These are phyloP conservation scores for Peronospora belbahrii DNA, from an alignment of 352 stramenopile species.

Conservation along the genomic window DNA sequence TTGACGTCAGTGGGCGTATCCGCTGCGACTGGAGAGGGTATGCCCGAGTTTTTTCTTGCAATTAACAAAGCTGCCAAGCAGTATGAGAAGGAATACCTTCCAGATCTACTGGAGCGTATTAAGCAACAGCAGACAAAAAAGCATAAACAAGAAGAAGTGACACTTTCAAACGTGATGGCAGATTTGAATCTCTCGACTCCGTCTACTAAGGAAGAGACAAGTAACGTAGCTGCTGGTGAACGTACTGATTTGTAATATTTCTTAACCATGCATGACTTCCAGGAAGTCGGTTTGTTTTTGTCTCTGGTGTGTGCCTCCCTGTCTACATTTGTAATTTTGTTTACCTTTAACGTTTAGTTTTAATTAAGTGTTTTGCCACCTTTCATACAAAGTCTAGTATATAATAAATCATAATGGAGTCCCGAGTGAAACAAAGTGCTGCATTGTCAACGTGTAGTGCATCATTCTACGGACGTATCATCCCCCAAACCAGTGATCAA, in stretches of 20 bases:
- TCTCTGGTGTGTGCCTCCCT: background rate
- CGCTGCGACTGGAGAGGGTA: conserved; percentile 92
- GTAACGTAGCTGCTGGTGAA: conserved; percentile 19
- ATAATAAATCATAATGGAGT: conserved; percentile 20
- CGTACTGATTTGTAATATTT: conserved; percentile 55
- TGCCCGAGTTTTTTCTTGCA: conserved; percentile 90
- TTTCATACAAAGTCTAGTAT: too few relatives aligned
- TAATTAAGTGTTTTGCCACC: too few relatives aligned
- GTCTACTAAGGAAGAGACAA: conserved; percentile 10
- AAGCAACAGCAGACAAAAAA: conserved; percentile 49
- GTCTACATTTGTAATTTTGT: background rate
- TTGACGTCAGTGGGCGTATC: conserved; percentile 91
- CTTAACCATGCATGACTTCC: conserved; percentile 1
- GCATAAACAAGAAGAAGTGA: conserved; percentile 36
- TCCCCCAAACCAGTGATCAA: conserved; percentile 28
- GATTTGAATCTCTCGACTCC: conserved; percentile 67
- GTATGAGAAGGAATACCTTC: conserved; percentile 86
- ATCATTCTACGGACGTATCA: conserved; percentile 39
- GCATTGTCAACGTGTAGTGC: too few relatives aligned
- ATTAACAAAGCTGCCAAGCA: conserved; percentile 81
- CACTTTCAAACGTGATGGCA: conserved; percentile 67
- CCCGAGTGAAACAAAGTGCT: too few relatives aligned
- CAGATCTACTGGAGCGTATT: conserved; percentile 62
- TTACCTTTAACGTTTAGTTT: conserved; percentile 12
- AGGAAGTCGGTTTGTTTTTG: background rate